These are phyloP conservation scores for Euphrasia confusa DNA, from an alignment of 257 asterid species.

Conservation along the genomic window DNA sequence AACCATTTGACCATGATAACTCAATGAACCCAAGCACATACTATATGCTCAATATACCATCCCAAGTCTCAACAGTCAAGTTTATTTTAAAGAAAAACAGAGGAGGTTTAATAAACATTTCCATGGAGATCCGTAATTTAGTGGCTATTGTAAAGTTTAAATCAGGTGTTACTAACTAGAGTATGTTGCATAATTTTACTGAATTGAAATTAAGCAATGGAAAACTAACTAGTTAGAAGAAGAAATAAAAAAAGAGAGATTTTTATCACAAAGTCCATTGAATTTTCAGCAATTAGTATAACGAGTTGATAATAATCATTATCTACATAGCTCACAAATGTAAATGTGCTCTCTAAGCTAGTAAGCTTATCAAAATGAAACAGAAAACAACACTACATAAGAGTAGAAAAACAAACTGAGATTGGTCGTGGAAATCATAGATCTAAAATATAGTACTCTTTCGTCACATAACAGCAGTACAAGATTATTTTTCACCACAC, in stretches of 20 bases:
- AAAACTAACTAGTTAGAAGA: background rate
- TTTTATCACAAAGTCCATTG: background rate
- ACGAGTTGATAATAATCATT: background rate
- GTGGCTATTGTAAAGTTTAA: background rate
- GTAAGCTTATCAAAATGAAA: background rate
- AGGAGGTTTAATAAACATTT: background rate
- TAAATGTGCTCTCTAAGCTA: constrained; percentile 1
- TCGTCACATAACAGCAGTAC: too few relatives aligned
- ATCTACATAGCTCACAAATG: background rate
- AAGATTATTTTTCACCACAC: too few relatives aligned
- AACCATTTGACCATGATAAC: constrained; percentile 2
- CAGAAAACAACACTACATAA: background rate
- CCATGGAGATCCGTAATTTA: background rate
- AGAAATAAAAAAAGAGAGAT: background rate
- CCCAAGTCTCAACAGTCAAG: background rate
- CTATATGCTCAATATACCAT: background rate
- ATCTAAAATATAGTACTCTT: too few relatives aligned
- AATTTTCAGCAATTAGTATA: background rate
- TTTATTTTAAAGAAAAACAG: constrained; percentile 1
- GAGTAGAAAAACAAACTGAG: background rate
- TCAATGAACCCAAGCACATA: background rate
- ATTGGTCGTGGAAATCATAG: too few relatives aligned
- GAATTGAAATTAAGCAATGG: background rate
- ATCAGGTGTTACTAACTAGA: background rate
- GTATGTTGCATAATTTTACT: background rate